Evolutionary conservation across 441 rosid genomes (phyloP).

Genomic region (Biscutella laevigata): DNA sequence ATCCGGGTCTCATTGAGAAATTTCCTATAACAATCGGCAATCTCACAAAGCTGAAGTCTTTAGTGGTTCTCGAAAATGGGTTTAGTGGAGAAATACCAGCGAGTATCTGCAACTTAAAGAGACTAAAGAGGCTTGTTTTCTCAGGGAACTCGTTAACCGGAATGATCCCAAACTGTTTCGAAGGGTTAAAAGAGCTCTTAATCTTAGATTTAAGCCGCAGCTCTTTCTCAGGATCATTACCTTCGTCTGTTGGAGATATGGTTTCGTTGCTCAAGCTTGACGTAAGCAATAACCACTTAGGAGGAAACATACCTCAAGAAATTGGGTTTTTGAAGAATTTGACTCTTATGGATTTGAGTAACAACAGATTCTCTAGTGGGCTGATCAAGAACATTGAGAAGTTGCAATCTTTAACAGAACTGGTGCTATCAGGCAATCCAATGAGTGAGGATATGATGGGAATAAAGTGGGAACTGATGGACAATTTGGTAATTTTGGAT

Average conservation of each 20-base stretch:
- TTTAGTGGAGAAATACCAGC: conserved; percentile 8
- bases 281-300: conserved; percentile 53
- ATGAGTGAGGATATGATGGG: conserved; percentile 44
- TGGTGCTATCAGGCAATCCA: conserved; percentile 59
- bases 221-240: conserved; percentile 51
- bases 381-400: conserved; percentile 40
- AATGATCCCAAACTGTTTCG: conserved; percentile 41
- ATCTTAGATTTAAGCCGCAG: conserved; percentile 76
- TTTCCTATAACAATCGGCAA: conserved; percentile 33
- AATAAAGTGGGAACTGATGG: conserved; percentile 46
- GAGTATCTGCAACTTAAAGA: conserved; percentile 22
- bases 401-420: conserved; percentile 47
- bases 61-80: conserved; percentile 25
- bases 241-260: conserved; percentile 46
- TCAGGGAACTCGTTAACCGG: conserved; percentile 52
- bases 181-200: conserved; percentile 46
- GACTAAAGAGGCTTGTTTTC: conserved; percentile 36
- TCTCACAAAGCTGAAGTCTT: conserved; percentile 24
- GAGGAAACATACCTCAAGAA: conserved; percentile 45
- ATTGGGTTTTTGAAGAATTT: conserved; percentile 45
- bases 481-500: conserved; percentile 51
- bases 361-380: conserved; percentile 63
- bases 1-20: conserved; percentile 46
- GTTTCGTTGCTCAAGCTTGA: conserved; percentile 72
- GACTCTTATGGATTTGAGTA: conserved; percentile 67